Evolutionary conservation across 2,329 filamentous ascomycete species (phyloP).

Genomic region (Fonsecaea multimorphosa): DNA sequence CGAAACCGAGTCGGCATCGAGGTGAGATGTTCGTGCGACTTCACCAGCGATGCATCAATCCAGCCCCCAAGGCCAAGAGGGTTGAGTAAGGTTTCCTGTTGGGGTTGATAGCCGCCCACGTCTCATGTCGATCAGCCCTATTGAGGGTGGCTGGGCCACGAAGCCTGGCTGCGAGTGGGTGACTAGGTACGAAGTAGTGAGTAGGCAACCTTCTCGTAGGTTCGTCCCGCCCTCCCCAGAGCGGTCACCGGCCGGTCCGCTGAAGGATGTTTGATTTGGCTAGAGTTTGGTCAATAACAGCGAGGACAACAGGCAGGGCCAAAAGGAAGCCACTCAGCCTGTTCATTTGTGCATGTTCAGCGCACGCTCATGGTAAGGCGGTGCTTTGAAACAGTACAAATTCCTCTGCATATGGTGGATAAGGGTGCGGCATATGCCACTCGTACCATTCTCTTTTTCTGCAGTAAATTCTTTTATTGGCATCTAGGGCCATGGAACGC

Average conservation of each 20-base stretch:
- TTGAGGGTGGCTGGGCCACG: neutral
- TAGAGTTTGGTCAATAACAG: neutral
- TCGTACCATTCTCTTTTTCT: neutral
- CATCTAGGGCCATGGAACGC: neutral
- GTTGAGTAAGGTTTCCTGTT: neutral
- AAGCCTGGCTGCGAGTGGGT: neutral
- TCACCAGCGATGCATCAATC: neutral
- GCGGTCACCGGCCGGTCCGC: neutral
- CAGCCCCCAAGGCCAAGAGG: neutral
- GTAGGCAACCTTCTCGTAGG: neutral
- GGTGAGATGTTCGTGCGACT: neutral
- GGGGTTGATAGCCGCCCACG: neutral
- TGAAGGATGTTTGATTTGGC: neutral
- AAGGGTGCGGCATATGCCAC: neutral
- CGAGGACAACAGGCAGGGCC: neutral
- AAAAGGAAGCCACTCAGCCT: neutral
- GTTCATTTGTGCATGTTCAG: neutral
- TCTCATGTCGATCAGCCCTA: neutral
- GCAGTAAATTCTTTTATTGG: neutral
- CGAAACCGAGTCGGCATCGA: neutral
- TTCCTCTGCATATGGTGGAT: constrained; percentile 2
- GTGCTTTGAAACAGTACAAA: neutral
- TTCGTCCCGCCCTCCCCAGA: neutral
- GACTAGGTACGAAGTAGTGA: neutral
- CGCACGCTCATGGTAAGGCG: neutral